Evolutionary conservation across 352 stramenopile genomes (phyloP).

Genomic region (Globisporangium parvum): DNA sequence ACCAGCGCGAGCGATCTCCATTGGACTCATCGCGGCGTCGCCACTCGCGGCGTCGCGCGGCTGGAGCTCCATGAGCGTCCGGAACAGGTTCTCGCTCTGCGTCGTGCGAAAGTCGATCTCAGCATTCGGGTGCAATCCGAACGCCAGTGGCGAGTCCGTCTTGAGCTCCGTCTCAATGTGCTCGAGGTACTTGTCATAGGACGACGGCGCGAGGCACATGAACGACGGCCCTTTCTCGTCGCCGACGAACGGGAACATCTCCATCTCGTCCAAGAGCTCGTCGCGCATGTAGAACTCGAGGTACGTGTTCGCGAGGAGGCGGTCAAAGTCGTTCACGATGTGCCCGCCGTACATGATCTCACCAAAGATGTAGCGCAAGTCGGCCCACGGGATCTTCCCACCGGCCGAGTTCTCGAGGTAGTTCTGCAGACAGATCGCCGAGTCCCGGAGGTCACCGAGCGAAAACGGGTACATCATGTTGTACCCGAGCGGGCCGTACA

Average conservation of each 20-base stretch:
- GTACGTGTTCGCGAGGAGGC: slow-evolving; percentile 94
- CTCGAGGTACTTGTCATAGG: slow-evolving; percentile 97
- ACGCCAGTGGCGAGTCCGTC: slow-evolving; percentile 95
- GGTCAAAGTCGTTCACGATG: slow-evolving; percentile 96
- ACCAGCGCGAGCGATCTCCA: slow-evolving; percentile 88
- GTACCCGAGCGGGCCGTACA: slow-evolving; percentile 96
- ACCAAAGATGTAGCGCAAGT: slow-evolving; percentile 96
- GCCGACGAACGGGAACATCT: slow-evolving; percentile 97
- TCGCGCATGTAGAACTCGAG: slow-evolving; percentile 98
- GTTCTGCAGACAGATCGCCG: slow-evolving; percentile 92
- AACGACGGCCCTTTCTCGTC: slow-evolving; percentile 95
- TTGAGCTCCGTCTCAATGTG: slow-evolving; percentile 96
- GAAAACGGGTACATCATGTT: slow-evolving; percentile 99
- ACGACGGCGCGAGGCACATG: slow-evolving; percentile 93
- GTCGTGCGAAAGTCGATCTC: slow-evolving; percentile 98
- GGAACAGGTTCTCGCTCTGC: slow-evolving; percentile 94
- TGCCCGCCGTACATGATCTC: slow-evolving; percentile 97
- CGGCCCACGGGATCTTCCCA: slow-evolving; percentile 95
- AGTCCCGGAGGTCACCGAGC: slow-evolving; percentile 94
- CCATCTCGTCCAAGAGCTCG: slow-evolving; percentile 96
- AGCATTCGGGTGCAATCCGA: slow-evolving; percentile 96
- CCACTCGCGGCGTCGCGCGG: slow-evolving; percentile 83
- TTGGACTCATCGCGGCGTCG: slow-evolving; percentile 88
- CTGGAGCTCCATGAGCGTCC: slow-evolving; percentile 94
- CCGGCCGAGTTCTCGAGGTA: slow-evolving; percentile 95